Conservation (phyloP, 371 early-diverging fungal genomes). For the Batkoa obscura region DNA sequence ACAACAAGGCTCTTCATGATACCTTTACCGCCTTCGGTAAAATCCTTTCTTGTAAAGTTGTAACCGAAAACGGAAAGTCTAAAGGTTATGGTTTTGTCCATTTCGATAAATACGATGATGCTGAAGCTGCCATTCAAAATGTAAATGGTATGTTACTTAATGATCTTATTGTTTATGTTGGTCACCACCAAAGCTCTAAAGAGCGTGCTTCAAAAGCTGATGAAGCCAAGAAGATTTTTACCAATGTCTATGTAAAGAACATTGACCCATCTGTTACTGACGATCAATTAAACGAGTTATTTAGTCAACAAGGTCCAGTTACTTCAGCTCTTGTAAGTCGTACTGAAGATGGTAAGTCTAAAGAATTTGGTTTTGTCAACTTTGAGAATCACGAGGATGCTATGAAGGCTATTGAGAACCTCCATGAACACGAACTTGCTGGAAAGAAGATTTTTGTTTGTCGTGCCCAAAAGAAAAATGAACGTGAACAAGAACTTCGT, state of each 20-base stretch:
- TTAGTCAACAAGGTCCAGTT: constrained; percentile 68
- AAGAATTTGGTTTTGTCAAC: constrained; percentile 96
- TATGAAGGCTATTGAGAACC: constrained; percentile 71
- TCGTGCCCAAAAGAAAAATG: constrained; percentile 97
- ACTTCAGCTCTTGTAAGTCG: constrained; percentile 58
- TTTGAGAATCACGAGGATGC: constrained; percentile 87
- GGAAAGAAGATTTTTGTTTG: constrained; percentile 90
- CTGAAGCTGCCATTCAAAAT: constrained; percentile 89
- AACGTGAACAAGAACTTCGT: constrained; percentile 93
- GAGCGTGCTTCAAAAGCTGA: constrained; percentile 88
- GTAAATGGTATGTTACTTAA: constrained; percentile 98
- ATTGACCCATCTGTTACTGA: constrained; percentile 67
- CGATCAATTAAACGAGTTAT: constrained; percentile 66
- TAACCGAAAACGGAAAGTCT: constrained; percentile 67
- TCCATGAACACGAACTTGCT: constrained; percentile 80
- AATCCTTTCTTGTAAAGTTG: constrained; percentile 98
- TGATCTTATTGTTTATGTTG: constrained; percentile 84
- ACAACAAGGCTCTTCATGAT: constrained; percentile 97
- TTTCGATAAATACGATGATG: constrained; percentile 90
- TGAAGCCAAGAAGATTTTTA: constrained; percentile 77
- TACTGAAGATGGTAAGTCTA: constrained; percentile 66
- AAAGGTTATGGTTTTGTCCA: constrained; percentile 99
- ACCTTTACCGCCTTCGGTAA: constrained; percentile 97
- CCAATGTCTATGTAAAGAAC: constrained; percentile 98
- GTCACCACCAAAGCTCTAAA: constrained; percentile 78